Evolutionary conservation across 352 stramenopile species (phyloP), one percentile per base, ranked within the genome.

Genomic region (Phytophthora sojae): DNA sequence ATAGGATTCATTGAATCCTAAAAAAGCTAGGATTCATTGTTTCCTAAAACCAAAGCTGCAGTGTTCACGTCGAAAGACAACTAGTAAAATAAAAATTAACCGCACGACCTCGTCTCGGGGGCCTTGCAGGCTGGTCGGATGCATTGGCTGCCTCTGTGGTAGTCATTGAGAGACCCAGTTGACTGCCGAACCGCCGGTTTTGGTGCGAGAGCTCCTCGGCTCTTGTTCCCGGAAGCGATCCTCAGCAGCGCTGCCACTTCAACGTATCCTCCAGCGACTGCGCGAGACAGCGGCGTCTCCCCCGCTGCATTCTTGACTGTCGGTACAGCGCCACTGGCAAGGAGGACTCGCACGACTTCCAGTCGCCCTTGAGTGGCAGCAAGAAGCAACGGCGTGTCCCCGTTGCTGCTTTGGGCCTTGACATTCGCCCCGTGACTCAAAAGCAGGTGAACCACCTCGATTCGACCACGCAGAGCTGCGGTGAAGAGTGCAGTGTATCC

Each of bases 401-500:
- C 69, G 26, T 60, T 73, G 44, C 49, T 73, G 12, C 69, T 77
- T 67, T 70, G 52, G 45, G 54, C 64, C 1, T 73, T 44, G n/a
- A 63, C 29, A 26, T 61, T 60, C 9, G 69, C 69, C 6, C 55
- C 58, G n/a, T 73, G 64, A 47, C 45, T 64, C 29, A 77, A 57
- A 12, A 77, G 58, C 55, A 73, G 25, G 17, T 77, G 64, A 7
- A 70, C 64, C 17, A 73, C 54, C 19, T 73, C 59, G 17, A 61
- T 63, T 2, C 56, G 64, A 29, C 64, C 69, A 35, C 60, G 56
- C 2, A 77, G 15, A 47, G 69, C 64, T 53, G 69, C 69, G 64
- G 69, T 77, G 39, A 59, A 57, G 39, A 77, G 45, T 12, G 64
- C 69, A 2, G 69, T 77, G 54, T 78, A 78, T 29, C 61, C 56